Evolutionary conservation across 2,329 filamentous ascomycete species (phyloP), one percentile per base, ranked within the genome.

Genomic region (Aspergillus hortae): DNA sequence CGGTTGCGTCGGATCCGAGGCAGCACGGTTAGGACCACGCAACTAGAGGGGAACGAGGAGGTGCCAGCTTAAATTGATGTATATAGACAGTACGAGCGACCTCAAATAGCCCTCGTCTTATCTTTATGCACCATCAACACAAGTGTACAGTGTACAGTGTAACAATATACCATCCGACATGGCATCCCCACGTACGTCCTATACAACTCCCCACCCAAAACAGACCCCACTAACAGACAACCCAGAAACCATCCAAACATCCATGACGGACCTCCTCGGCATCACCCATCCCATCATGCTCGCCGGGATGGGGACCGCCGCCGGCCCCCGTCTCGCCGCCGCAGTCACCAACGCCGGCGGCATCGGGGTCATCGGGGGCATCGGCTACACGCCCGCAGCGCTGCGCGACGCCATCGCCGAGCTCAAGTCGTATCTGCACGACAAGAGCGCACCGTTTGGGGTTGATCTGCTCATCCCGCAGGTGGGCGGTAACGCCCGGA

Each of bases 241-340:
- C 10, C 7, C 27, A 30, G 15, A 12, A 23, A 23, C 23, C 43
- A 15, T 30, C 10, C 73, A 92, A 89, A 92, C 78, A 82, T 89
- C 89, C 61, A 80, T 92, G 66, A 99, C 94, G 63, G 92, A 97
- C 83, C 88, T 97, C 60, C 88, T 99, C 77, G 89, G 90, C 81
- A 97, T 99, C 83, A 90, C 95, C 74, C 94, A 99, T 77, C 94
- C 94, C 53, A 80, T 99, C 70, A 80, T 99, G 67, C 86, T 99
- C 56, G 94, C 94, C 64, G 94, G 94, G 72, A 99, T 99, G 94
- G 97, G 97, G 81, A 94, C 97, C 58, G 94, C 94, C 52, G 94
- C 94, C 53, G 94, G 94, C 46, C 94, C 94, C 50, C 95, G 91
- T 81, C 86, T 99, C 67, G 94, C 94, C 48, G 94, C 94, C 30